Evolutionary conservation across 2,329 filamentous ascomycete species (phyloP).

Genomic region (Pyricularia sp.): DNA sequence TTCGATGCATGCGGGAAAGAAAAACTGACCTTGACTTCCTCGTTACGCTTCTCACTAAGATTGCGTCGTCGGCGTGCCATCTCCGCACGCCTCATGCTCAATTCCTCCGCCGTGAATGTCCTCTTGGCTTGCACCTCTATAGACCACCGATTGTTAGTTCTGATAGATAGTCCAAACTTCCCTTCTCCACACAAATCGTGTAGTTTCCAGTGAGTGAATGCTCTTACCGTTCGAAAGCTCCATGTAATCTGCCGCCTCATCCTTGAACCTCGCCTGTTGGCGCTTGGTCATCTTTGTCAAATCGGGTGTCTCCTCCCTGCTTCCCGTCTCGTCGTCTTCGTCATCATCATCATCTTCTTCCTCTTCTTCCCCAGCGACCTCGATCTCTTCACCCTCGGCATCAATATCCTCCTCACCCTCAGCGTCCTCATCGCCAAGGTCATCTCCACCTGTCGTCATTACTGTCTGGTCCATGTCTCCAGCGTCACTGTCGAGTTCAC

Average conservation of each 20-base stretch:
- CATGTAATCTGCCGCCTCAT: slow-evolving; percentile 41
- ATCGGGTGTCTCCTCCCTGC: slow-evolving; percentile 41
- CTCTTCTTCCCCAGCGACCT: slow-evolving; percentile 25
- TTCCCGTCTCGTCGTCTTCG: slow-evolving; percentile 27
- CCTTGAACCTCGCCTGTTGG: slow-evolving; percentile 50
- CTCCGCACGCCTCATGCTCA: slow-evolving; percentile 52
- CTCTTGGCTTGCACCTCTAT: slow-evolving; percentile 56
- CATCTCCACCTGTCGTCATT: slow-evolving; percentile 12
- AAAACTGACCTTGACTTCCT: slow-evolving; percentile 48
- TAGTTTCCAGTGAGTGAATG: background rate
- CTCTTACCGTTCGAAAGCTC: slow-evolving; percentile 50
- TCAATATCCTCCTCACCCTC: slow-evolving; percentile 33
- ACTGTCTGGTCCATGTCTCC: slow-evolving; percentile 38
- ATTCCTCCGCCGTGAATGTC: slow-evolving; percentile 50
- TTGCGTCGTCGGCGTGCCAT: slow-evolving; percentile 54
- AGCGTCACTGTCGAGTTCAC: slow-evolving; percentile 44
- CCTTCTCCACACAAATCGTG: background rate
- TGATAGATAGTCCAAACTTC: background rate
- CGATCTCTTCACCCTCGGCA: slow-evolving; percentile 26
- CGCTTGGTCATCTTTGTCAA: slow-evolving; percentile 52
- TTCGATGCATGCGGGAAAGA: background rate
- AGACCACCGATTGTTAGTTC: slow-evolving; percentile 11
- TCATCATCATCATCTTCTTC: slow-evolving; percentile 32
- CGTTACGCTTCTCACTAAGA: slow-evolving; percentile 55
- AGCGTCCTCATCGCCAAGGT: slow-evolving; percentile 27